Conservation (phyloP, 805 yeast genomes). For the Wilhelminamyces savonicus region DNA sequence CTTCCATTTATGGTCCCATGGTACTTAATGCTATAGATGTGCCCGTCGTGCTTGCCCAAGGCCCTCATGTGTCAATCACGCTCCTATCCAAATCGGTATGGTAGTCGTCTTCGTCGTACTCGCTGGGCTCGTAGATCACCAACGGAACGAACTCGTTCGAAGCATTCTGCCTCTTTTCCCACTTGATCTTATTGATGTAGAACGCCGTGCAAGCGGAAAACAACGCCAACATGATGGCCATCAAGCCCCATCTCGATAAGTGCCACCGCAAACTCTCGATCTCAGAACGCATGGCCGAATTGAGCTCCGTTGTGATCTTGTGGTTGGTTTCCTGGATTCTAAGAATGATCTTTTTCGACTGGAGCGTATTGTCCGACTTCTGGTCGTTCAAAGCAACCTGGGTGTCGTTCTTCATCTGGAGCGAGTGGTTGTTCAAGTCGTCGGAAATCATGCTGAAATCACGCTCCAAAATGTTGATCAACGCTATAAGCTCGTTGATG, state of each 20-base stretch:
- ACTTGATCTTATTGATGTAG: slow-evolving; percentile 36
- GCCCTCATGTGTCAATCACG: slow-evolving; percentile 1
- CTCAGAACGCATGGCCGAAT: slow-evolving; percentile 76
- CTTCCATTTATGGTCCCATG: no score
- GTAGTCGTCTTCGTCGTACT: slow-evolving; percentile 48
- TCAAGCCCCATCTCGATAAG: slow-evolving; percentile 79
- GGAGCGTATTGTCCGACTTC: slow-evolving; percentile 73
- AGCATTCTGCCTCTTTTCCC: slow-evolving; percentile 14
- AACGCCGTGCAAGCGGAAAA: slow-evolving; percentile 47
- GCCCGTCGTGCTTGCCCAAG: no score
- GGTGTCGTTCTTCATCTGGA: slow-evolving; percentile 62
- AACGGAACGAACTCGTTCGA: slow-evolving; percentile 37
- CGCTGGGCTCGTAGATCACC: slow-evolving; percentile 40
- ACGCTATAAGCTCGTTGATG: slow-evolving; percentile 58
- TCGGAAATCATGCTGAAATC: slow-evolving; percentile 70
- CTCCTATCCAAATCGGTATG: slow-evolving; percentile 47
- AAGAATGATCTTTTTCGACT: slow-evolving; percentile 60
- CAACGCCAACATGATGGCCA: slow-evolving; percentile 65
- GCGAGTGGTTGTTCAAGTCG: slow-evolving; percentile 58
- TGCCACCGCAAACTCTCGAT: slow-evolving; percentile 92
- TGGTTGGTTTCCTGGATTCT: slow-evolving; percentile 78
- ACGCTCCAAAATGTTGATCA: slow-evolving; percentile 64
- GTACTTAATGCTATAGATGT: no score
- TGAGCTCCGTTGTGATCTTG: slow-evolving; percentile 74
- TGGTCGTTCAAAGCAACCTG: slow-evolving; percentile 84